phyloP scores from a whole-genome alignment of 148 eudicot species.

The Simmondsia chinensis region DNA sequence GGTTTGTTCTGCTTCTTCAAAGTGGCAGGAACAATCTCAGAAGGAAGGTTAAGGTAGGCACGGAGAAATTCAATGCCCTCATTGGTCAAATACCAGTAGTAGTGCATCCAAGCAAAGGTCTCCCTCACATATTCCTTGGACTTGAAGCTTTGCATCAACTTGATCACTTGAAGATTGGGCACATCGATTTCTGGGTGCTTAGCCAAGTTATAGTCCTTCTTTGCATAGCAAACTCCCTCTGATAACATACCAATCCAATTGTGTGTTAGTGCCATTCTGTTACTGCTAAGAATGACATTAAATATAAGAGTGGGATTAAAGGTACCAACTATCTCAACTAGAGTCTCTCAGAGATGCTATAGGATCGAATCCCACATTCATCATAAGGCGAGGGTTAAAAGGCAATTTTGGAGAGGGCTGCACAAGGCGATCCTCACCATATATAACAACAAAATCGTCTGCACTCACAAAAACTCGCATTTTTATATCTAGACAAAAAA shows the following conservation, averaged over 20 bases:
- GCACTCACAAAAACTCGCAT: no score
- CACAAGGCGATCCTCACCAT: no score
- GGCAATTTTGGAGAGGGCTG: no score
- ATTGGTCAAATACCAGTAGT: slow-evolving; percentile 87
- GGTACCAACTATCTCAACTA: no score
- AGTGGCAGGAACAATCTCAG: slow-evolving; percentile 89
- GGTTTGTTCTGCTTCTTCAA: slow-evolving; percentile 78
- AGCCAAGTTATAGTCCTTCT: slow-evolving; percentile 74
- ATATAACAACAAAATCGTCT: no score
- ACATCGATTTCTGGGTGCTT: slow-evolving; percentile 82
- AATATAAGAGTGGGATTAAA: no score
- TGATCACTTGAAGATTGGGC: slow-evolving; percentile 68
- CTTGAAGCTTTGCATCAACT: slow-evolving; percentile 88
- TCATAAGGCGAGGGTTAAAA: no score
- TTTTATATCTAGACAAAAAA: no score
- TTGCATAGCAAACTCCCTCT: slow-evolving; percentile 87
- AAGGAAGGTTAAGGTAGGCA: slow-evolving; percentile 87
- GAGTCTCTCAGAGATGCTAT: no score
- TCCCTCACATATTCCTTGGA: slow-evolving; percentile 81
- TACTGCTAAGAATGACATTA: neutral
- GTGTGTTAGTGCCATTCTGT: neutral
- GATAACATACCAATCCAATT: no score
- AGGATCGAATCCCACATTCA: no score
- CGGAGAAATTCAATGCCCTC: slow-evolving; percentile 92
- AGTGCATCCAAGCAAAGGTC: slow-evolving; percentile 99